These are phyloP conservation scores for Grifola frondosa DNA, from an alignment of 1,284 basidiomycete species.

Conservation along the genomic window DNA sequence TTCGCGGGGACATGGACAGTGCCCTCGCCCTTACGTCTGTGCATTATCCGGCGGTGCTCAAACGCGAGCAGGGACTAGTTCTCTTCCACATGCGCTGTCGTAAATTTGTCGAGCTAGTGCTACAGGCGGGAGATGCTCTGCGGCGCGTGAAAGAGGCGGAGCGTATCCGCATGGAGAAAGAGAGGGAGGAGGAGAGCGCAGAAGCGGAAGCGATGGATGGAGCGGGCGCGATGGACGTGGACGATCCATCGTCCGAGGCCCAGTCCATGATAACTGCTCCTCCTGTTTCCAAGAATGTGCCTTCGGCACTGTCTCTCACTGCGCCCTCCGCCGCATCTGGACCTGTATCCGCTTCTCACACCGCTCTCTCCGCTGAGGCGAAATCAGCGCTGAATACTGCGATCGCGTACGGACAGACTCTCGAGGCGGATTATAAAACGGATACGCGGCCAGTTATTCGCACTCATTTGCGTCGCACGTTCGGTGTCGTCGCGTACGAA, in stretches of 20 bases:
- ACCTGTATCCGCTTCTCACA: slow-evolving; percentile 13
- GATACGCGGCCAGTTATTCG: slow-evolving; percentile 63
- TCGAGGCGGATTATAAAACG: slow-evolving; percentile 65
- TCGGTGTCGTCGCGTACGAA: slow-evolving; percentile 75
- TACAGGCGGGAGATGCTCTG: slow-evolving; percentile 66
- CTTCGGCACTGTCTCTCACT: slow-evolving; percentile 1
- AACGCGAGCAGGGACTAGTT: slow-evolving; percentile 63
- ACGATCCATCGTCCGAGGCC: slow-evolving; percentile 38
- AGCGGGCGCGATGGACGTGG: slow-evolving; percentile 45
- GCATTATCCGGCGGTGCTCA: slow-evolving; percentile 64
- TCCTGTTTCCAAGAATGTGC: slow-evolving; percentile 4
- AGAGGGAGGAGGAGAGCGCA: slow-evolving; percentile 18
- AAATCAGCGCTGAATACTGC: slow-evolving; percentile 61
- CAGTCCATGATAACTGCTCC: slow-evolving; percentile 9
- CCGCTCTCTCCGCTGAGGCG: slow-evolving; percentile 22
- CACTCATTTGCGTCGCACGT: slow-evolving; percentile 66
- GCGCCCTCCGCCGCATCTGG: slow-evolving; percentile 6
- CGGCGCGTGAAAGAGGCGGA: slow-evolving; percentile 50
- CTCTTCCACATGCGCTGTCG: slow-evolving; percentile 76
- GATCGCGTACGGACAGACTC: slow-evolving; percentile 65
- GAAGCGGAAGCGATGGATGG: slow-evolving; percentile 29
- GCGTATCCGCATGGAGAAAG: slow-evolving; percentile 16
- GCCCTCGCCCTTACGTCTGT: slow-evolving; percentile 57
- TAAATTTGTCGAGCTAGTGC: slow-evolving; percentile 78
- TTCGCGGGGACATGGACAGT: slow-evolving; percentile 68